A percentile compares a stretch with the other conserved stretches of the same genome.
Evolutionary conservation across 2,329 filamentous ascomycete genomes (phyloP).

Genomic region (Blastomyces parvus): DNA sequence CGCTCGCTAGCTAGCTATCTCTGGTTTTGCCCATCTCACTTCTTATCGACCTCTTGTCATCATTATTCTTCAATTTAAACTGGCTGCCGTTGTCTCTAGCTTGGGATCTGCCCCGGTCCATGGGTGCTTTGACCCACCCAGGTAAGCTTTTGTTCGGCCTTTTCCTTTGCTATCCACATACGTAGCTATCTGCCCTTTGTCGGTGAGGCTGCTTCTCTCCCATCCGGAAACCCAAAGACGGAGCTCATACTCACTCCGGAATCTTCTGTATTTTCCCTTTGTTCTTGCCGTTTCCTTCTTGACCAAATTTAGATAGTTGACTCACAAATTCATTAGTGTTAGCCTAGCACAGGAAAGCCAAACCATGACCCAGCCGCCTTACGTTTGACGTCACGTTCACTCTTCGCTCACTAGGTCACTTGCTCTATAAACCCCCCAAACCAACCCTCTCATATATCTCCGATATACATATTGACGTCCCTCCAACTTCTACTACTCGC

Average conservation of each 20-base stretch:
- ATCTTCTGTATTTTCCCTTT: neutral
- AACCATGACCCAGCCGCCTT: neutral
- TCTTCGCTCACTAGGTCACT: neutral
- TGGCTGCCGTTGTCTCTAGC: neutral
- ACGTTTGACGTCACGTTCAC: conserved; percentile 7
- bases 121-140: neutral
- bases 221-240: neutral
- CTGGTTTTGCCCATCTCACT: neutral
- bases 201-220: neutral
- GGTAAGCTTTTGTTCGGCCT: conserved; percentile 2
- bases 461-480: neutral
- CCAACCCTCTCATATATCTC: neutral
- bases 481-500: neutral
- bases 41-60: neutral
- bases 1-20: neutral
- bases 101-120: neutral
- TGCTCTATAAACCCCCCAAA: neutral
- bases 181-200: neutral
- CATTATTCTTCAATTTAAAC: neutral
- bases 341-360: neutral
- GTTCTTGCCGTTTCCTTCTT: neutral
- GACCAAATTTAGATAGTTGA: neutral
- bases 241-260: neutral
- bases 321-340: neutral
- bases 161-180: neutral